A percentile compares a stretch with the other conserved stretches of the same genome.
Evolutionary conservation across 177 flowering plant genomes (phyloP).

Genomic region (Vitis hybrid): DNA sequence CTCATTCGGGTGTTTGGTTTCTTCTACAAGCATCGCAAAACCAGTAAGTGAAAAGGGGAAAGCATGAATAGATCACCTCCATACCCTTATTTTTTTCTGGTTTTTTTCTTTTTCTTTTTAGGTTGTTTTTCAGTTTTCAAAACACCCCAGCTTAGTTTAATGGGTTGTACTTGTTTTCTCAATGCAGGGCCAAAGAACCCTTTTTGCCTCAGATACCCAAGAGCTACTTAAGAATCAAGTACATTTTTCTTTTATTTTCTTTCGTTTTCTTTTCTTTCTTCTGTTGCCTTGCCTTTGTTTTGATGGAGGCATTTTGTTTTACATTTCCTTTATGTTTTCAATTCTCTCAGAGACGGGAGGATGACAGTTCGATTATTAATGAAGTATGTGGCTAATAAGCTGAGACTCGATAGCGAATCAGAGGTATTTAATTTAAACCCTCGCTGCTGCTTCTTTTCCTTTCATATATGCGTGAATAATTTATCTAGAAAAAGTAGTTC

Average conservation of each 20-base stretch:
- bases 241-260: not conserved
- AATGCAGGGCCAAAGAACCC: constrained; percentile 78
- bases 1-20: constrained; percentile 87
- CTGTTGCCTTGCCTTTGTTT: not conserved
- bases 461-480: not conserved
- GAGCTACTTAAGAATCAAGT: constrained; percentile 91
- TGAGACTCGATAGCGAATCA: constrained; percentile 84
- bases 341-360: constrained; percentile 64
- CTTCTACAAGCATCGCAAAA: constrained; percentile 73
- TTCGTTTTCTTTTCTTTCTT: not conserved
- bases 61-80: not conserved
- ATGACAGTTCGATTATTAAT: constrained; percentile 82
- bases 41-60: constrained; percentile 56
- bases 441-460: constrained; percentile 1
- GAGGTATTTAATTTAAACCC: constrained; percentile 65
- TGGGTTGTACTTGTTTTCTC: constrained; percentile 14
- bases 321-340: not conserved
- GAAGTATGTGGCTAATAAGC: constrained; percentile 92
- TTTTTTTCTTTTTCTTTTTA: not conserved
- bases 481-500: no score
- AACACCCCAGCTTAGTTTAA: not conserved
- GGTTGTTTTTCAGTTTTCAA: not conserved
- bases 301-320: not conserved
- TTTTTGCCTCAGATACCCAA: constrained; percentile 91
- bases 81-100: not conserved